A percentile compares a stretch with the other conserved stretches of the same genome.
Conservation (phyloP, 768 basidiomycete genomes). For the Crepidotus variabilis region DNA sequence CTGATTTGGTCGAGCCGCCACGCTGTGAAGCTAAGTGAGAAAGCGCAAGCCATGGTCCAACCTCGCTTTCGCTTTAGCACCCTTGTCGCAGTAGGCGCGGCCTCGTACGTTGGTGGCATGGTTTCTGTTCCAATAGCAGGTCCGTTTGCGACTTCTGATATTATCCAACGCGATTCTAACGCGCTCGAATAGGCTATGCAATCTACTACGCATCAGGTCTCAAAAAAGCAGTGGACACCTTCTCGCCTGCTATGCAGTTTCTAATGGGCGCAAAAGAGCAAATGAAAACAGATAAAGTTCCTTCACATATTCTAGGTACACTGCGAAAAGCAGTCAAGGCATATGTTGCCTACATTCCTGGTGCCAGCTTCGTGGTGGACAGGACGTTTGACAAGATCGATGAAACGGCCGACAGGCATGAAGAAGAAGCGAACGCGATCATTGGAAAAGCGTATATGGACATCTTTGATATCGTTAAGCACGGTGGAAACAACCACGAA, state of each 20-base stretch:
- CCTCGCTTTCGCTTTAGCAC: not conserved
- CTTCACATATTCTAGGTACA: conserved; percentile 26
- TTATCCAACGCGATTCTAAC: not conserved
- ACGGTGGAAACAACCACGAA: conserved; percentile 12
- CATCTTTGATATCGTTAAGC: conserved; percentile 18
- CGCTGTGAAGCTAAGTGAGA: not conserved
- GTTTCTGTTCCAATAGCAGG: conserved; percentile 10
- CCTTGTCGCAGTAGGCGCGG: not conserved
- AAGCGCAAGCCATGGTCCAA: not conserved
- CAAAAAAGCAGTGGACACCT: conserved; percentile 31
- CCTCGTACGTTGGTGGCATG: not conserved
- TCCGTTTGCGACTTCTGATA: not conserved
- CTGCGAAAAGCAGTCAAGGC: conserved; percentile 38
- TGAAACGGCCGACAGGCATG: conserved; percentile 31
- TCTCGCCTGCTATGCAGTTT: conserved; percentile 20
- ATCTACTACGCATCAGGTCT: conserved; percentile 39
- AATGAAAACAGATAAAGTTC: conserved; percentile 16
- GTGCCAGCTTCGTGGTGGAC: conserved; percentile 34
- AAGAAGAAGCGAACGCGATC: conserved; percentile 35
- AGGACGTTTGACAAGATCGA: conserved; percentile 39
- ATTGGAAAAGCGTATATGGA: conserved; percentile 32
- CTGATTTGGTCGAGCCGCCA: not conserved
- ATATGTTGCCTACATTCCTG: conserved; percentile 36
- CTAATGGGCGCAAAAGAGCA: conserved; percentile 13
- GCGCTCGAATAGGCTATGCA: conserved; percentile 26